Evolutionary conservation across 768 basidiomycete species (phyloP).

Genomic region (Pisolithus tinctorius): DNA sequence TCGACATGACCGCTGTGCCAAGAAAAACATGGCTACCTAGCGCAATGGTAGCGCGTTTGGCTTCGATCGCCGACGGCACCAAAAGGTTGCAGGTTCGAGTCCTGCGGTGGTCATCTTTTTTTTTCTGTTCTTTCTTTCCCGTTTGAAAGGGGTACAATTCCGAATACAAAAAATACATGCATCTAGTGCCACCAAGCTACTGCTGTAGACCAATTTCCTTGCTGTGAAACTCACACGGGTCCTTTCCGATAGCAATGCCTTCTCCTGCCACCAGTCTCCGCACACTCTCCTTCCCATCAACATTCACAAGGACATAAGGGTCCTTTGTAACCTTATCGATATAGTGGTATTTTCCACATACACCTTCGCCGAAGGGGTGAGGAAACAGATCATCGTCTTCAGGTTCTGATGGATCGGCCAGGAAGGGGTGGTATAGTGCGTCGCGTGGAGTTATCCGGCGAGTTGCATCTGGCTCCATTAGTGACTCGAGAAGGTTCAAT

Average conservation of each 20-base stretch:
- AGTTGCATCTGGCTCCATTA: conserved; percentile 74
- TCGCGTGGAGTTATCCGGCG: conserved; percentile 69
- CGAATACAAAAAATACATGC: not conserved
- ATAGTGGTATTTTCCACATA: conserved; percentile 58
- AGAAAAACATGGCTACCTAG: conserved; percentile 53
- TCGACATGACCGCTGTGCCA: not conserved
- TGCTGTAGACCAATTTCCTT: conserved; percentile 11
- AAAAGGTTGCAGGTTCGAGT: conserved; percentile 97
- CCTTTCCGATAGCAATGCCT: conserved; percentile 53
- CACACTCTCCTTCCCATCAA: conserved; percentile 28
- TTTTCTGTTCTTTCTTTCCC: too few relatives aligned
- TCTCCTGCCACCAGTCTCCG: conserved; percentile 27
- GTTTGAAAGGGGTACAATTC: not conserved
- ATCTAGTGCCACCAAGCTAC: not conserved
- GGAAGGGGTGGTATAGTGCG: conserved; percentile 76
- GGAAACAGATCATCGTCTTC: conserved; percentile 67
- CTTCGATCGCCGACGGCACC: conserved; percentile 78
- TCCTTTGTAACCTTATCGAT: conserved; percentile 54
- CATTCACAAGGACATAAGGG: conserved; percentile 41
- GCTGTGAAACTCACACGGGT: conserved; percentile 58
- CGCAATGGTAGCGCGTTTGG: conserved; percentile 96
- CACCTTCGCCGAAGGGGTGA: conserved; percentile 60
- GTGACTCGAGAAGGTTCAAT: conserved; percentile 65
- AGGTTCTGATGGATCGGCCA: conserved; percentile 40
- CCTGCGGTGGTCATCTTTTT: conserved; percentile 75